Base-by-base conservation (phyloP, 2,329 filamentous ascomycete species). In the Cercospora janseana region DNA sequence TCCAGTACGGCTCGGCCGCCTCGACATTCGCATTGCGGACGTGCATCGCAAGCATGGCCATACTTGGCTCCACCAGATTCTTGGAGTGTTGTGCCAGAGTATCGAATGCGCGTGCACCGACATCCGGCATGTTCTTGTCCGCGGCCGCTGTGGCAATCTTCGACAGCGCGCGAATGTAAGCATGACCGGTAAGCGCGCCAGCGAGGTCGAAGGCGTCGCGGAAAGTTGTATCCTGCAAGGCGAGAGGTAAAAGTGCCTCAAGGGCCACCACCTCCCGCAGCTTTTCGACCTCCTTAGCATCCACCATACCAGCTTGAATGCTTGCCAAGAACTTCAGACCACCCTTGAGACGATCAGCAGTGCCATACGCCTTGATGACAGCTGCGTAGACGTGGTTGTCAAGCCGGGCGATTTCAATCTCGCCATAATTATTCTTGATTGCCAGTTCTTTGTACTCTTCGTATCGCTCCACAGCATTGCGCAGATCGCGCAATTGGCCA, bases 391-490 rank as follows among this genome's bases (percentile, higher is more conserved):
- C 86, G 58, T 89, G 79, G 21, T 85, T 82, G 66, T 97, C 92
- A 40, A 87, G 78, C 43, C 91, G 84, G 56, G 86, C 79, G 38
- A 85, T 76, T 7, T 80, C 80, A 38, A 83, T 76, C 52, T 82
- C 76, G 50, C 90, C 90, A 29, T 79, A 81, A 68, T 96, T 87
- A 66, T 93, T 81, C 29, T 86, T 83, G 45, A 97, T 82, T n/a
- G 92, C 91, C 32, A 96, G 77, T 37, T 82, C 81, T 65, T 89
- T 89, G 77, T 97, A 97, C 70, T 95, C 88, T 58, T 94, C 92
- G 72, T 96, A 98, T 71, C 89, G 90, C 68, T 95, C 90, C 5
- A 97, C 88, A 15, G 91, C 93, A 60, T 87, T 94, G 62, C 84
- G 78, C 35, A 97, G 74, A 66, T 97, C 90, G 42, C 90, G 87